Base-by-base conservation (phyloP, 2,329 filamentous ascomycete genomes). In the Fusarium sp. region DNA sequence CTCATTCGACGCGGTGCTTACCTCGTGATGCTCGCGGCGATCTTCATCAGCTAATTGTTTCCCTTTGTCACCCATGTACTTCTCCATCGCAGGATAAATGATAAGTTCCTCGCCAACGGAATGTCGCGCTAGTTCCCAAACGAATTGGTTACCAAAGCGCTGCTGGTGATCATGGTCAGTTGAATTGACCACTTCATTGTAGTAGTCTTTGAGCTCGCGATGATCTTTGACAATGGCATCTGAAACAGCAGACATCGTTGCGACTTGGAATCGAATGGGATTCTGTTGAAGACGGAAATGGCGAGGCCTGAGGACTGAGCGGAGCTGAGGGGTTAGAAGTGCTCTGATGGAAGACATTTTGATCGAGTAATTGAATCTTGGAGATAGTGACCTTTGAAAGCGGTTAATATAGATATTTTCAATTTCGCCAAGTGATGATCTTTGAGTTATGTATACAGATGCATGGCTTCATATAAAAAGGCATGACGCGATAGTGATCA, bases 81-180 rank as follows among this genome's bases (percentile, higher is more conserved):
- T 82, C 70, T 87, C 84, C 20, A 88, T 77, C 3, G 83, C 85
- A 1, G 86, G 86, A 63, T 88, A 88, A 1, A 88, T 78, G 12
- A 88, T 78, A 0, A 85, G 71, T 66, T 86, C 83, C 62, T 86
- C 83, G 9, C 77, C 77, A n/a, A 85, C 76, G 0, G 82, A 82
- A 68, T 85, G 84, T 4, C 84, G 79, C 2, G 83, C 82, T 0
- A 86, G 74, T 50, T 85, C 83, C 84, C 83, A 85, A 1, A 79
- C 77, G 50, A 85, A 84, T 42, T 81, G 79, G 43, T 86, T 86
- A 11, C 80, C 79, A 62, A 78, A 84, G 21, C 78, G 78, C n/a
- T 74, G 70, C 68, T 80, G 76, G 9, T 81, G 76, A 28, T 84
- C 79, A 7, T 76, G 67, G 38, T 80, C 77, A 16, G 66, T 70